Percentiles rank a stretch among this genome's conserved stretches.
phyloP scores from a whole-genome alignment of 2,329 filamentous ascomycete genomes.

The Helminthosporium solani region DNA sequence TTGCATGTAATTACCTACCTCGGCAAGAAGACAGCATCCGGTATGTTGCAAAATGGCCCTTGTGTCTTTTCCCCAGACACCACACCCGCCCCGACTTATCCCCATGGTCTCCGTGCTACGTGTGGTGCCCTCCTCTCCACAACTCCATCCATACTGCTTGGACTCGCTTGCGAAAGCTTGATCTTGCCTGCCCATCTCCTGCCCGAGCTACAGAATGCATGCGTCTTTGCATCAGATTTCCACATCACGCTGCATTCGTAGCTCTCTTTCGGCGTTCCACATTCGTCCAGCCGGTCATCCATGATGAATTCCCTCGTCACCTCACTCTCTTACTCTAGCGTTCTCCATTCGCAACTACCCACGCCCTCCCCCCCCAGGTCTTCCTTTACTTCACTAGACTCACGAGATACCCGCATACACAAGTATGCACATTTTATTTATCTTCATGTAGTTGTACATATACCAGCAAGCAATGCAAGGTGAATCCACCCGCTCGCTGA shows the following conservation, averaged over 20 bases:
- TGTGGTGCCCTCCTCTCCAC: too few relatives aligned
- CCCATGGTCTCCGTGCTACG: too few relatives aligned
- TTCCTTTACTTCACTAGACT: not conserved
- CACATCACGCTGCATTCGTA: not conserved
- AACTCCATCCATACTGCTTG: too few relatives aligned
- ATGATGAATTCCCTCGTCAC: not conserved
- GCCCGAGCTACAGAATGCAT: not conserved
- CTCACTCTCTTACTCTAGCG: not conserved
- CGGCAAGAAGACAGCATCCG: not conserved
- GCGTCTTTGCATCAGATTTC: too few relatives aligned
- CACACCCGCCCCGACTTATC: not conserved
- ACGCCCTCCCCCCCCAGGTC: not conserved
- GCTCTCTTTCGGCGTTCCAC: slow-evolving; percentile 3
- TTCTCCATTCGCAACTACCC: not conserved
- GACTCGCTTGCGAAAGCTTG: too few relatives aligned
- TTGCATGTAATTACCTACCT: not conserved
- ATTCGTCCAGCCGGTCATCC: not conserved
- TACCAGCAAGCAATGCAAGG: too few relatives aligned
- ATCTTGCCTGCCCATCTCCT: not conserved
- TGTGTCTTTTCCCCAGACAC: not conserved
- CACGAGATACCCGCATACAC: not conserved
- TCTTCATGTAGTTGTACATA: too few relatives aligned
- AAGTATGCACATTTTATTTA: not conserved
- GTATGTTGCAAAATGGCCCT: not conserved
- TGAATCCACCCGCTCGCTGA: too few relatives aligned